phyloP scores from a whole-genome alignment of 2,329 filamentous ascomycete genomes.

The Didymella lethalis region DNA sequence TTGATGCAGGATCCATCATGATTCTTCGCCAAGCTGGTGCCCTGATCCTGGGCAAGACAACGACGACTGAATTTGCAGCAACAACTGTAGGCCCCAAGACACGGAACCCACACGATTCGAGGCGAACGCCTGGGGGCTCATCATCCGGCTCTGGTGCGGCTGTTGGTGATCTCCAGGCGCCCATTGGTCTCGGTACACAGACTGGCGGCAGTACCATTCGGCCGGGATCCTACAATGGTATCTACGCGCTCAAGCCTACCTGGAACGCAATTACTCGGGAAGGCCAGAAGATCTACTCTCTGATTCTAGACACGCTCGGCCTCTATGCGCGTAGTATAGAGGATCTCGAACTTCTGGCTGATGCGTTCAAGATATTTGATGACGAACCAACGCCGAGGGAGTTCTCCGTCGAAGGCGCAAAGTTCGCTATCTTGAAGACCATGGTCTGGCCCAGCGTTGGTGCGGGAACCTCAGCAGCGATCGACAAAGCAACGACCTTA shows the following conservation, averaged over 20 bases:
- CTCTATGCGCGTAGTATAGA: conserved; percentile 65
- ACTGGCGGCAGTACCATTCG: conserved; percentile 71
- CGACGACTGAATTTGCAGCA: conserved; percentile 71
- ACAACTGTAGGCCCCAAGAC: conserved; percentile 63
- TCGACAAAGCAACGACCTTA: conserved; percentile 45
- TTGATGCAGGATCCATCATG: conserved; percentile 63
- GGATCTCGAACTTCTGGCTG: conserved; percentile 65
- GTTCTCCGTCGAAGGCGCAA: conserved; percentile 56
- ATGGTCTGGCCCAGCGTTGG: conserved; percentile 58
- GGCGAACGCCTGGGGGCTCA: conserved; percentile 70
- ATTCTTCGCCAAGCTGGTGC: conserved; percentile 64
- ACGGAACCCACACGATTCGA: conserved; percentile 63
- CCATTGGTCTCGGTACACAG: conserved; percentile 69
- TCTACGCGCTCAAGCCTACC: conserved; percentile 72
- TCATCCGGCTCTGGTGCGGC: conserved; percentile 72
- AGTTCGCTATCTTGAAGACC: conserved; percentile 62
- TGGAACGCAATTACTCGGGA: conserved; percentile 70
- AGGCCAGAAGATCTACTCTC: conserved; percentile 66
- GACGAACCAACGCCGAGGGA: conserved; percentile 50
- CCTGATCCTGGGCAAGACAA: conserved; percentile 64
- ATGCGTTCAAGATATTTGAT: conserved; percentile 63
- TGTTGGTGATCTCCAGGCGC: conserved; percentile 70
- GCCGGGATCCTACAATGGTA: conserved; percentile 70
- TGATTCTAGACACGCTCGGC: conserved; percentile 69
- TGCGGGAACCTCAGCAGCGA: conserved; percentile 47